Evolutionary conservation across 352 stramenopile species (phyloP).

Genomic region (Phytophthora pistaciae): DNA sequence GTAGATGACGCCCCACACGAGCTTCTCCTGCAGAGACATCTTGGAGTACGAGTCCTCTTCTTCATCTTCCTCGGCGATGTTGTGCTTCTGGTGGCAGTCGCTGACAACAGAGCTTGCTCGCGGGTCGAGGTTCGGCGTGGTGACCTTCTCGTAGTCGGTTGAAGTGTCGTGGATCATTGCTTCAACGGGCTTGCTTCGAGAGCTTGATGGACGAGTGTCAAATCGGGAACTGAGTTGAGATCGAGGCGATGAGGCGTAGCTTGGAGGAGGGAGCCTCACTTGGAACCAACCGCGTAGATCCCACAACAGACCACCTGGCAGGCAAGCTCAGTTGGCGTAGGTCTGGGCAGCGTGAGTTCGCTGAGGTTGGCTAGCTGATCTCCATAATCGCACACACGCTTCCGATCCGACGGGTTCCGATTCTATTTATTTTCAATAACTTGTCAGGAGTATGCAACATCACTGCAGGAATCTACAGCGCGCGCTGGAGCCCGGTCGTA

Average conservation of each 20-base stretch:
- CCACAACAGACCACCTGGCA: background rate
- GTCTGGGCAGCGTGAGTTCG: background rate
- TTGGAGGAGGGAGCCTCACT: background rate
- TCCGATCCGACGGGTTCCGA: background rate
- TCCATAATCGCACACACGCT: conserved; percentile 3
- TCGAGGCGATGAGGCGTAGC: background rate
- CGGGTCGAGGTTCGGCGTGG: background rate
- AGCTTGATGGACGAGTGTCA: conserved; percentile 16
- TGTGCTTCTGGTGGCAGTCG: background rate
- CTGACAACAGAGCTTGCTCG: background rate
- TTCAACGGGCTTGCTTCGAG: background rate
- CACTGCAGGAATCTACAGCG: conserved; percentile 9
- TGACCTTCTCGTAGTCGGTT: conserved; percentile 1
- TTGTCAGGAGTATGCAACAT: conserved; percentile 6
- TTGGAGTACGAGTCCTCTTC: conserved; percentile 33
- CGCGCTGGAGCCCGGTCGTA: background rate
- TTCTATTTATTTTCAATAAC: background rate
- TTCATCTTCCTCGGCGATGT: conserved; percentile 25
- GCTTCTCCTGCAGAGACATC: conserved; percentile 37
- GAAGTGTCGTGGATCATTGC: conserved; percentile 1
- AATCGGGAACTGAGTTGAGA: conserved; percentile 25
- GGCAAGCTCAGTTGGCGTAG: background rate
- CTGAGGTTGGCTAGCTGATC: background rate
- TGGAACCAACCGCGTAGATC: background rate
- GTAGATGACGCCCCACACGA: conserved; percentile 45